Percentiles rank a stretch among this genome's conserved stretches.
phyloP scores from a whole-genome alignment of 1,139 yeast species.

The Hansenula lynferdii region DNA sequence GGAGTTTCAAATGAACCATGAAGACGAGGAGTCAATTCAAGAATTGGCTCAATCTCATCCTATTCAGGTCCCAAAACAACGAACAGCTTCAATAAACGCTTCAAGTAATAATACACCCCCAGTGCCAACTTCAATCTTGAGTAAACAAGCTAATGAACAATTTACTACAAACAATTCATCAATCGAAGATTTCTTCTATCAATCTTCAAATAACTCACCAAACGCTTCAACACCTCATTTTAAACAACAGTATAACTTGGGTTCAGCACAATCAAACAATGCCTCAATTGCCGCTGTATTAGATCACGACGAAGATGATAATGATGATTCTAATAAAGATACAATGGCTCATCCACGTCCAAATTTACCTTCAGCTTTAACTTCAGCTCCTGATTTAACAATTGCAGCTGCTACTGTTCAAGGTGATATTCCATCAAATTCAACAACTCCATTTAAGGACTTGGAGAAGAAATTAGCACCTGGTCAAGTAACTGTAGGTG shows the following conservation, averaged over 20 bases:
- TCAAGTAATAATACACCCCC: background rate
- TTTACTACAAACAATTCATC: constrained; percentile 15
- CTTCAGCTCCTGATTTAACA: background rate
- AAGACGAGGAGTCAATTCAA: constrained; percentile 23
- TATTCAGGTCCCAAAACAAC: constrained; percentile 14
- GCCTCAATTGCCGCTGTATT: too few species aligned
- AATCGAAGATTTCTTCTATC: constrained; percentile 20
- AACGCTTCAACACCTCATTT: background rate
- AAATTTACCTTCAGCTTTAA: background rate
- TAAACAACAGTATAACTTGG: background rate
- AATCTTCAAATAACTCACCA: constrained; percentile 2
- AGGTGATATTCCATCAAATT: background rate
- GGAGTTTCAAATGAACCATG: constrained; percentile 50
- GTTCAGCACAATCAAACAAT: background rate
- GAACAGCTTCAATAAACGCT: constrained; percentile 15
- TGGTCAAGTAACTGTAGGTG: background rate
- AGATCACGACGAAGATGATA: too few species aligned
- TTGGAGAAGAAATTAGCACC: background rate
- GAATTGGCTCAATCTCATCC: constrained; percentile 14
- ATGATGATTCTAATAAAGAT: too few species aligned
- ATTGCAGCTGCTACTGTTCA: background rate
- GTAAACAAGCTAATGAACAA: background rate
- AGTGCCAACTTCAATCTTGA: background rate
- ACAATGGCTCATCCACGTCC: background rate
- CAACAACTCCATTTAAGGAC: background rate